Conservation (phyloP, 352 stramenopile species). For the Pythium vanterpoolii region DNA sequence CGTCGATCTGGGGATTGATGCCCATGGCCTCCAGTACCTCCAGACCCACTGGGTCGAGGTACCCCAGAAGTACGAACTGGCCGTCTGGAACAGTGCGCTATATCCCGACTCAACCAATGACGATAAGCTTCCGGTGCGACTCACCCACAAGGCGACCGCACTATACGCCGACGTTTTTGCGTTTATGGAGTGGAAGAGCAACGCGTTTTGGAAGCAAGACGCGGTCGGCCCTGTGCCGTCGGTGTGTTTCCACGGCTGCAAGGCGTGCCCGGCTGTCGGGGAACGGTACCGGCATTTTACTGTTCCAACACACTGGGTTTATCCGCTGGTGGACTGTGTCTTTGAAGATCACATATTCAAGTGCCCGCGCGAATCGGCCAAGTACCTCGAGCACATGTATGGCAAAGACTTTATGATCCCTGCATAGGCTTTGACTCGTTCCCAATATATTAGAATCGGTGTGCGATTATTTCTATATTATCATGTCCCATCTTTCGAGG, state of each 20-base stretch:
- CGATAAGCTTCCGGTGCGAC: constrained; percentile 21
- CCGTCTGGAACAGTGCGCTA: constrained; percentile 21
- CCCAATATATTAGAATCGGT: neutral
- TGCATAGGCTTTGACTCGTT: neutral
- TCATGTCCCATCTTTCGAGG: neutral
- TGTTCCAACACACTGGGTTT: constrained; percentile 27
- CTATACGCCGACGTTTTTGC: constrained; percentile 34
- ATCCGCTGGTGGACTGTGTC: constrained; percentile 23
- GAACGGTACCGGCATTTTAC: constrained; percentile 8
- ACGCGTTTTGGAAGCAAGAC: neutral
- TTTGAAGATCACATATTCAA: constrained; percentile 24
- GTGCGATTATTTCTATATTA: neutral
- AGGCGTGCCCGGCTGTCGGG: constrained; percentile 15
- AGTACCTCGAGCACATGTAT: constrained; percentile 30
- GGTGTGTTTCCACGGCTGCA: constrained; percentile 20
- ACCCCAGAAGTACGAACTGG: constrained; percentile 22
- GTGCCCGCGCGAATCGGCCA: constrained; percentile 21
- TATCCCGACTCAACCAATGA: constrained; percentile 19
- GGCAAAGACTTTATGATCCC: constrained; percentile 19
- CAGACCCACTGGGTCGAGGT: constrained; percentile 11
- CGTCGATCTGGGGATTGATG: constrained; percentile 29
- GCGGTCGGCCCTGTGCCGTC: constrained; percentile 22
- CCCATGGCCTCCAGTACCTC: constrained; percentile 14
- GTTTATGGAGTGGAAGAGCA: constrained; percentile 23
- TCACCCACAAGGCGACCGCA: constrained; percentile 25